These are phyloP conservation scores for Cytospora leucostoma DNA, from an alignment of 2,329 filamentous ascomycete genomes.

Conservation along the genomic window DNA sequence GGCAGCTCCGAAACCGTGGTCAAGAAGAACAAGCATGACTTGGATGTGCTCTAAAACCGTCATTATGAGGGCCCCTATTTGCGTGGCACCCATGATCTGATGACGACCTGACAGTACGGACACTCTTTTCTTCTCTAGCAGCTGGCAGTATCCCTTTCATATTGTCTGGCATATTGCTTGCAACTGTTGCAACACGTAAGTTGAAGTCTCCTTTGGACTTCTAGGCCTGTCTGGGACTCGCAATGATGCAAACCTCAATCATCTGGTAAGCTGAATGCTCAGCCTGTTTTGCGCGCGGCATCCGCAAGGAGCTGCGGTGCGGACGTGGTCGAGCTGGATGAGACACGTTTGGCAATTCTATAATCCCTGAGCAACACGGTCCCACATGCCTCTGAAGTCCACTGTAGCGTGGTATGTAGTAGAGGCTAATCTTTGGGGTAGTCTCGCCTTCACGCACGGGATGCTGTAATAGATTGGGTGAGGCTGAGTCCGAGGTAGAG, in stretches of 20 bases:
- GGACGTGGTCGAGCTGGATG: constrained; percentile 28
- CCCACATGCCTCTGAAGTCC: background rate
- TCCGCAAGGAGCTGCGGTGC: background rate
- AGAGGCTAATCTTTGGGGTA: constrained; percentile 18
- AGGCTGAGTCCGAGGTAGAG: background rate
- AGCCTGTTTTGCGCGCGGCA: constrained; percentile 17
- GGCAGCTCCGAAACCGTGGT: constrained; percentile 57
- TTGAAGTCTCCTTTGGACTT: background rate
- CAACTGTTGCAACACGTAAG: constrained; percentile 20
- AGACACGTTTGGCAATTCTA: constrained; percentile 19
- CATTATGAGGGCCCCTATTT: constrained; percentile 64
- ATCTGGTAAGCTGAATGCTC: constrained; percentile 29
- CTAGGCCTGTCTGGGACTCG: background rate
- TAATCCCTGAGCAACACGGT: constrained; percentile 16
- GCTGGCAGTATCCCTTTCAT: too few relatives aligned
- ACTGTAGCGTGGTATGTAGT: constrained; percentile 7
- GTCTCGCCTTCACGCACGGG: background rate
- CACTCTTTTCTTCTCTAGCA: background rate
- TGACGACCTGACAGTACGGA: constrained; percentile 60
- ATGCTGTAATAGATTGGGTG: background rate
- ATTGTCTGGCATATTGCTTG: background rate
- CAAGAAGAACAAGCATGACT: constrained; percentile 50
- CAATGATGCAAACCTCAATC: constrained; percentile 22
- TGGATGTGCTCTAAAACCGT: constrained; percentile 62
- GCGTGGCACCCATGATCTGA: constrained; percentile 65